Evolutionary conservation across 2,329 filamentous ascomycete species (phyloP).

Genomic region (Pestalotiopsis sp.): DNA sequence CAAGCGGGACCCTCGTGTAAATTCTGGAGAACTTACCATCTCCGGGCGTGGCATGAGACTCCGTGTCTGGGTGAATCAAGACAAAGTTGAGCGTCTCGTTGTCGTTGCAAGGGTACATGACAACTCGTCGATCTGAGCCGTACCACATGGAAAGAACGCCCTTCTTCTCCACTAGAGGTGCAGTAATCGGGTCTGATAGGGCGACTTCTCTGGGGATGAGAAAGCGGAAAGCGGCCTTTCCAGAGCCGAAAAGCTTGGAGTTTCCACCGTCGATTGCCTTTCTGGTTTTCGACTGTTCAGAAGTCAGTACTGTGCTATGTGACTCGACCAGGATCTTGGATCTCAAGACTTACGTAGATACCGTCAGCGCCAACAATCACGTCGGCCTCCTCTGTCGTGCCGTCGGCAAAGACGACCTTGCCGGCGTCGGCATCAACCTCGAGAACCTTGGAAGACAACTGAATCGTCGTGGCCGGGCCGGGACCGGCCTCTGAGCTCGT

Average conservation of each 20-base stretch:
- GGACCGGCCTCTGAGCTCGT: conserved; percentile 32
- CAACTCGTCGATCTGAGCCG: conserved; percentile 42
- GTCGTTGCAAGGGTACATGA: conserved; percentile 50
- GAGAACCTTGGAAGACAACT: conserved; percentile 29
- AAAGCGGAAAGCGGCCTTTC: conserved; percentile 62
- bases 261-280: conserved; percentile 45
- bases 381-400: conserved; percentile 21
- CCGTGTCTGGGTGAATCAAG: conserved; percentile 51
- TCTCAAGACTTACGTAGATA: conserved; percentile 21
- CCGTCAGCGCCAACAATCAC: conserved; percentile 27
- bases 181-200: conserved; percentile 36
- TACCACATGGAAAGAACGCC: conserved; percentile 42
- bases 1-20: background rate
- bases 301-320: background rate
- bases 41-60: conserved; percentile 34
- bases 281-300: conserved; percentile 30
- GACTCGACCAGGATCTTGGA: background rate
- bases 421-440: conserved; percentile 22
- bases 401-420: conserved; percentile 23
- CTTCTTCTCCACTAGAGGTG: conserved; percentile 29
- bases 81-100: conserved; percentile 52
- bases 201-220: conserved; percentile 43
- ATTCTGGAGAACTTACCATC: conserved; percentile 31
- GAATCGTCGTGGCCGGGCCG: conserved; percentile 36
- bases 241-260: conserved; percentile 42